Conservation (phyloP, 768 basidiomycete genomes). For the Leccinum boreale region DNA sequence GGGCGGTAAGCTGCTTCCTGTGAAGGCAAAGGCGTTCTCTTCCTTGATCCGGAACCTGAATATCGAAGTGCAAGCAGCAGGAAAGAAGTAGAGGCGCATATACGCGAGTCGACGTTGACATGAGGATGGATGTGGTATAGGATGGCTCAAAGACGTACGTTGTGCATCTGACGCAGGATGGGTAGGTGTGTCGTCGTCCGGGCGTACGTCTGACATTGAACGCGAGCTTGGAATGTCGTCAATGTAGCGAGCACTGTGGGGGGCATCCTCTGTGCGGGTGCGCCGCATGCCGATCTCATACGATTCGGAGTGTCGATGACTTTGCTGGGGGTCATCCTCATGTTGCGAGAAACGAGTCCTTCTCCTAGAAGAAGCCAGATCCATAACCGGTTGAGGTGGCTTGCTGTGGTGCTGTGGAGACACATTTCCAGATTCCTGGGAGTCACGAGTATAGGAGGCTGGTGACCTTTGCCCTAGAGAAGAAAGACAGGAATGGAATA, state of each 20-base stretch:
- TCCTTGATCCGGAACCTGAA: slow-evolving; percentile 32
- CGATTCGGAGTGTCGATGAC: slow-evolving; percentile 10
- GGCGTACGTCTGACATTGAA: slow-evolving; percentile 15
- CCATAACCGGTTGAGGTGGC: slow-evolving; percentile 11
- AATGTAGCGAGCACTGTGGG: slow-evolving; percentile 8
- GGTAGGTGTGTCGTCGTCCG: slow-evolving; percentile 16
- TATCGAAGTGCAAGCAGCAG: slow-evolving; percentile 16
- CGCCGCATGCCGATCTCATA: slow-evolving; percentile 18
- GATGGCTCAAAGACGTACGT: slow-evolving; percentile 37
- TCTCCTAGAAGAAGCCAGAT: slow-evolving; percentile 7
- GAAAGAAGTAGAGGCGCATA: slow-evolving; percentile 19
- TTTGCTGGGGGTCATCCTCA: slow-evolving; percentile 11
- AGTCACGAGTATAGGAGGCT: slow-evolving; percentile 30
- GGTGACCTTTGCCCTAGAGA: slow-evolving; percentile 43
- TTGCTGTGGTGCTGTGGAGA: slow-evolving; percentile 13
- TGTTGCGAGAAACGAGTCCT: slow-evolving; percentile 25
- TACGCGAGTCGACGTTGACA: slow-evolving; percentile 24
- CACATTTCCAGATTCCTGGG: slow-evolving; percentile 19
- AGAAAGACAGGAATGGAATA: slow-evolving; percentile 32
- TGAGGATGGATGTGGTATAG: slow-evolving; percentile 27
- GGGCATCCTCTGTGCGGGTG: slow-evolving; percentile 17
- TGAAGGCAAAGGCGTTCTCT: slow-evolving; percentile 35
- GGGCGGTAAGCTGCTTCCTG: slow-evolving; percentile 33
- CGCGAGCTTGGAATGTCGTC: slow-evolving; percentile 23
- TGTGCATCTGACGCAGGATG: slow-evolving; percentile 30